Evolutionary conservation across 2,329 filamentous ascomycete species (phyloP).

Genomic region (Didymosphaeria variabile): DNA sequence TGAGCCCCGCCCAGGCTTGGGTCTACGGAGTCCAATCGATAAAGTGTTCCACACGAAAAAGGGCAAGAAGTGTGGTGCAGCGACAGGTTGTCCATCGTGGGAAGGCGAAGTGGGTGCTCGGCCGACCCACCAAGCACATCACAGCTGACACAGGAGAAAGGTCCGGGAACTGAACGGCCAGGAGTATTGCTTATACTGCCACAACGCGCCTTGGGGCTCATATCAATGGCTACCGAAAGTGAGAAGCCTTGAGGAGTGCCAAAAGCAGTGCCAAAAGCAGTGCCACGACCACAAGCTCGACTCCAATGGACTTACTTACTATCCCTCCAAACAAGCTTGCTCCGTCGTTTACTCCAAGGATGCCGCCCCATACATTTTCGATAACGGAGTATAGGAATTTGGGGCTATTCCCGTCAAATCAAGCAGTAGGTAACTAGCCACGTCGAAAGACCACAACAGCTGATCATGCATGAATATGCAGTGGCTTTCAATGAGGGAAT

Average conservation of each 20-base stretch:
- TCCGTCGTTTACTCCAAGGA: slow-evolving; percentile 16
- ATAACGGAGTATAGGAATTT: slow-evolving; percentile 22
- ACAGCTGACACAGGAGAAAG: background rate
- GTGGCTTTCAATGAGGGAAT: slow-evolving; percentile 6
- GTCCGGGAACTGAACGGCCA: slow-evolving; percentile 1
- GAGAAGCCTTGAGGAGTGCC: slow-evolving; percentile 15
- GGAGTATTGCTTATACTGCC: slow-evolving; percentile 15
- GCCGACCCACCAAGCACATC: background rate
- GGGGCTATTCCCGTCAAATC: slow-evolving; percentile 12
- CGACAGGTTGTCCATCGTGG: slow-evolving; percentile 15
- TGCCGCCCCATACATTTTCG: slow-evolving; percentile 14
- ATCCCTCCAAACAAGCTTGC: slow-evolving; percentile 10
- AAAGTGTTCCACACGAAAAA: slow-evolving; percentile 4
- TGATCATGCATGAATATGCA: background rate
- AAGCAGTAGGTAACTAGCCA: background rate
- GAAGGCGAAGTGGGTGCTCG: slow-evolving; percentile 10
- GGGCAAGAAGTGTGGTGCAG: slow-evolving; percentile 15
- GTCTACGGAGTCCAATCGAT: slow-evolving; percentile 9
- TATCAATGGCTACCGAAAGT: slow-evolving; percentile 17
- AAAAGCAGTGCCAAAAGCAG: slow-evolving; percentile 17
- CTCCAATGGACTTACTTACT: slow-evolving; percentile 21
- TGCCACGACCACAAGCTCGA: slow-evolving; percentile 16
- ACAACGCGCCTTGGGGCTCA: slow-evolving; percentile 18
- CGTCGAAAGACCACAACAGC: background rate
- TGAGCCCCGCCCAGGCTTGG: background rate